Evolutionary conservation across 768 basidiomycete species (phyloP), one percentile per base, ranked within the genome.

Genomic region (Boletellus sp.): DNA sequence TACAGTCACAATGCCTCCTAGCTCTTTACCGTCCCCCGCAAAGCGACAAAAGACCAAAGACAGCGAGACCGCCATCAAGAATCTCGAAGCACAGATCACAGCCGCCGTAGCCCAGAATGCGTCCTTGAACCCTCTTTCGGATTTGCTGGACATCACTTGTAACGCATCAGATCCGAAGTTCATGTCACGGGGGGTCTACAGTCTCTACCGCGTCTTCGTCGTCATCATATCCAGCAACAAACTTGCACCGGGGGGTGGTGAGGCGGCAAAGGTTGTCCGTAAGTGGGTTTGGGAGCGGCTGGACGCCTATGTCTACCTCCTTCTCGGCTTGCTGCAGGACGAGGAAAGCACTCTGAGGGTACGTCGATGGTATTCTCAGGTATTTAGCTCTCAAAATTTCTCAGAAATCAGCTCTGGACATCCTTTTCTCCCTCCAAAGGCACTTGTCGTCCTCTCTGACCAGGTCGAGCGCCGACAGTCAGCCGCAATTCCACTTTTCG

Each of bases 271-370:
- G 51, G 64, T 74, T 11, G 87, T 93, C 7, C 81, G 84, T 54
- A 72, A 74, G 22, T 97, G 94, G 94, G 70, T 94, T 43, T 81
- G 82, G 75, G 90, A 85, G 52, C 74, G 83, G 37, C 71, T 94
- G 43, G 78, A 85, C 45, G 70, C 76, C 2, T 97, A 86, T 67
- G 77, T 83, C 38, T 78, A 81, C 26, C 76, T 88, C 42, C 72
- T 96, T 42, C 76, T 75, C 15, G 80, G 84, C 2, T 65, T 94
- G 24, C 60, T 95, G 54, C 78, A 87, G 61, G 88, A 92, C 55
- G 80, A 85, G 19, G 93, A 97, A 63, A 76, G 83, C 38, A 69
- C 74, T 10, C 63, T 97, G 26, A 74, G 86, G 62, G 94, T 94
- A 60, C 50, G 87, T 69, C 33, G 13, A 28, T 20, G 20, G 6